phyloP scores from a whole-genome alignment of 208 protist species.

The Crithidia thermophila region DNA sequence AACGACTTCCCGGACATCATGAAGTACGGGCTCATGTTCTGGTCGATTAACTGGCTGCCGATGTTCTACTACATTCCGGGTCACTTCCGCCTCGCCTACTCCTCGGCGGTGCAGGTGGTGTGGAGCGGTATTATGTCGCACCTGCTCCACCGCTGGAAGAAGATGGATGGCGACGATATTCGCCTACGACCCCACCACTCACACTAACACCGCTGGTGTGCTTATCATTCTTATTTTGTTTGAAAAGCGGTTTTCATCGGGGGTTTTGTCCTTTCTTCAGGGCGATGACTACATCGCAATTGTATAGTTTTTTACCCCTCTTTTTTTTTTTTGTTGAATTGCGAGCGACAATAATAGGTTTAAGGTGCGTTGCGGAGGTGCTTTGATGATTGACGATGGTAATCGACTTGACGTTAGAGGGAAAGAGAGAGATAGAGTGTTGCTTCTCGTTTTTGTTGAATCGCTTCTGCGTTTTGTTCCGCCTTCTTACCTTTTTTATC shows the following conservation, averaged over 20 bases:
- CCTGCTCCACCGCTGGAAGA: slow-evolving; percentile 58
- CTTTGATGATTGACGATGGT: no score
- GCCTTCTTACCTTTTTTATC: slow-evolving; percentile 5
- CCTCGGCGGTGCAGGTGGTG: slow-evolving; percentile 55
- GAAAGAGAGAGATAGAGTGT: no score
- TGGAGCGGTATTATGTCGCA: slow-evolving; percentile 85
- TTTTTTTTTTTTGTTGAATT: no score
- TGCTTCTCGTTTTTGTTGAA: slow-evolving; percentile 13
- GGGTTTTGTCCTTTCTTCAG: no score
- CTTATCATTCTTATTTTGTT: no score
- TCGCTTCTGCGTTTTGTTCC: slow-evolving; percentile 3
- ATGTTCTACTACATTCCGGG: slow-evolving; percentile 87
- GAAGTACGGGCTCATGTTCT: slow-evolving; percentile 67
- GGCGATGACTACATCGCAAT: no score
- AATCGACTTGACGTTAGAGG: no score
- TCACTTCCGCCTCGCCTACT: slow-evolving; percentile 79
- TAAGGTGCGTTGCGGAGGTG: no score
- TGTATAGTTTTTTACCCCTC: no score
- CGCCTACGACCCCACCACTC: slow-evolving; percentile 8
- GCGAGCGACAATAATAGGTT: no score
- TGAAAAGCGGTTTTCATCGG: no score
- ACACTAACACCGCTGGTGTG: no score
- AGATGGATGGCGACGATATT: slow-evolving; percentile 24
- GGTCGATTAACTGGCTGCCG: slow-evolving; percentile 77
- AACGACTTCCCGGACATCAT: slow-evolving; percentile 77